phyloP scores from a whole-genome alignment of 352 stramenopile genomes.

The Phytophthora kernoviae region DNA sequence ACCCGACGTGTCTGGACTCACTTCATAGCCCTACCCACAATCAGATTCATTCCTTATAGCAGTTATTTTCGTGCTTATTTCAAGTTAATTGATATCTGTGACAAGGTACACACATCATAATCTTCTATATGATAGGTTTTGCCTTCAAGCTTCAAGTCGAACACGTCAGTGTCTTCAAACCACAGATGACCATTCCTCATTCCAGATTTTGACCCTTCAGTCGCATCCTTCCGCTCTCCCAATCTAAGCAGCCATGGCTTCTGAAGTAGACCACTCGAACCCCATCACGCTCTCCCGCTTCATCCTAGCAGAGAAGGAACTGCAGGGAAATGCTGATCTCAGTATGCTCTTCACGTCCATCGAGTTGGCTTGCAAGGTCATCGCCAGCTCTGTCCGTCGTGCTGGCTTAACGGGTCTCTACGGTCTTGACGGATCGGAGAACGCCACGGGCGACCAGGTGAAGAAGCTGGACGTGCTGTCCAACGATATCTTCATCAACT shows the following conservation, averaged over 20 bases:
- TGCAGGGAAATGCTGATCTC: slow-evolving; percentile 93
- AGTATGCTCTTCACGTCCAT: slow-evolving; percentile 97
- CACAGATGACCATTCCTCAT: not conserved
- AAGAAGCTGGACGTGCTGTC: slow-evolving; percentile 99
- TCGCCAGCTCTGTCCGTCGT: slow-evolving; percentile 96
- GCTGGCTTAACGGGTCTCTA: slow-evolving; percentile 93
- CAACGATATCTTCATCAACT: slow-evolving; percentile 99
- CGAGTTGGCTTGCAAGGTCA: slow-evolving; percentile 97
- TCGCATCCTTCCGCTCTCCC: not conserved
- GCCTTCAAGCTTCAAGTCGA: not conserved
- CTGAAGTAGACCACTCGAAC: slow-evolving; percentile 76
- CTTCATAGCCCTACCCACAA: slow-evolving; percentile 10
- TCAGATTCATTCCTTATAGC: not conserved
- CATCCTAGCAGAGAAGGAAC: slow-evolving; percentile 92
- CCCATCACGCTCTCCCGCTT: slow-evolving; percentile 95
- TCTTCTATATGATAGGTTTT: not conserved
- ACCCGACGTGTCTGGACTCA: slow-evolving; percentile 19
- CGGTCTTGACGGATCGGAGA: slow-evolving; percentile 96
- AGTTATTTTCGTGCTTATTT: slow-evolving; percentile 1
- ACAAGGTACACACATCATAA: not conserved
- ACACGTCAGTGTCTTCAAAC: not conserved
- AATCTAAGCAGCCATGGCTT: slow-evolving; percentile 33
- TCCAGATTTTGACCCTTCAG: slow-evolving; percentile 3
- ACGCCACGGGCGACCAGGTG: slow-evolving; percentile 97
- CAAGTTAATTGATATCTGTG: slow-evolving; percentile 18